These are phyloP conservation scores for Mariannaea sp. DNA, from an alignment of 2,329 filamentous ascomycete species.

Conservation along the genomic window DNA sequence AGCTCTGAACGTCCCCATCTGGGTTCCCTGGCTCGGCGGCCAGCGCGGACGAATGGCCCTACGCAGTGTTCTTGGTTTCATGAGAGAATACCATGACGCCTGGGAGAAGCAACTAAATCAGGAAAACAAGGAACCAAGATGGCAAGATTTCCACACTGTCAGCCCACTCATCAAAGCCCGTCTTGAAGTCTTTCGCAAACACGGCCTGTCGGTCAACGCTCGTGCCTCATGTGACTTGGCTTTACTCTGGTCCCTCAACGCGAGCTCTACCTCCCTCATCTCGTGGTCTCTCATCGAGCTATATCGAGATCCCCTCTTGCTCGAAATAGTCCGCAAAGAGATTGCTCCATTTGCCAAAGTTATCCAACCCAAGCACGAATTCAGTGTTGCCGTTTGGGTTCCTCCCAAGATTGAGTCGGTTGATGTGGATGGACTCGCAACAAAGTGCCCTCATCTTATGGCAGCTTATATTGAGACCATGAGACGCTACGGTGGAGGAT, in stretches of 20 bases:
- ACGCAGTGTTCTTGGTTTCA: constrained; percentile 35
- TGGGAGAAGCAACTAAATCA: constrained; percentile 43
- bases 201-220: constrained; percentile 38
- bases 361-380: constrained; percentile 44
- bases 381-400: constrained; percentile 44
- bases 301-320: constrained; percentile 45
- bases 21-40: constrained; percentile 41
- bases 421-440: constrained; percentile 44
- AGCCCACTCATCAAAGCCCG: constrained; percentile 42
- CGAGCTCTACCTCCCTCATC: constrained; percentile 45
- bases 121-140: constrained; percentile 40
- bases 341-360: constrained; percentile 41
- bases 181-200: constrained; percentile 37
- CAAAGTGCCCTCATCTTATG: constrained; percentile 46
- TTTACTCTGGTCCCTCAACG: constrained; percentile 46
- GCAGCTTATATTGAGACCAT: constrained; percentile 49
- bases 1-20: constrained; percentile 39
- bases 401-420: constrained; percentile 42
- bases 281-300: constrained; percentile 51
- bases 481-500: constrained; percentile 45
- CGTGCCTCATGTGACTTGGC: constrained; percentile 44
- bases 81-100: constrained; percentile 44
- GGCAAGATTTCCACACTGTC: constrained; percentile 46
- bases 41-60: constrained; percentile 41
- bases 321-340: constrained; percentile 46